phyloP scores from a whole-genome alignment of 192 early-diverging fungal genomes.

The Phlyctochytrium planicorne region DNA sequence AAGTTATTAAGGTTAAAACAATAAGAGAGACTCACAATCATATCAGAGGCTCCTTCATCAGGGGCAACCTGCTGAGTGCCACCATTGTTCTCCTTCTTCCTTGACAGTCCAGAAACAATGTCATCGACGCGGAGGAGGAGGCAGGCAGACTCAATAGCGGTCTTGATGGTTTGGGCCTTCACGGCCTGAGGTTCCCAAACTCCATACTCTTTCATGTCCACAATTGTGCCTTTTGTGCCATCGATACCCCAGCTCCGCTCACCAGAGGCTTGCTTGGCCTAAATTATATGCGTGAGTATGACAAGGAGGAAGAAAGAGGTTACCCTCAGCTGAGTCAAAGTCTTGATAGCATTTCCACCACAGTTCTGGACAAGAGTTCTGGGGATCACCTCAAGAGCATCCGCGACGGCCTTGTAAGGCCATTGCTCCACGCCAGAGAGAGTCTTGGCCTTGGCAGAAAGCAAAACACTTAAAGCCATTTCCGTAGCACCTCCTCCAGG shows the following conservation, averaged over 20 bases:
- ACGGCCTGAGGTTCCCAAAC: conserved; percentile 99
- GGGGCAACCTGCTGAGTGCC: too few relatives aligned
- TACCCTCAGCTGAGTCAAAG: conserved; percentile 83
- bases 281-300: conserved; percentile 5
- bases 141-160: conserved; percentile 86
- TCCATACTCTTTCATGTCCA: conserved; percentile 97
- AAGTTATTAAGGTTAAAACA: too few relatives aligned
- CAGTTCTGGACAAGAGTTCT: conserved; percentile 99
- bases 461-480: conserved; percentile 90
- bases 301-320: conserved; percentile 1
- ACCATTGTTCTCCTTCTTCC: conserved; percentile 32
- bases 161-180: conserved; percentile 99
- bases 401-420: conserved; percentile 94
- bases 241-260: conserved; percentile 93
- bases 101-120: conserved; percentile 91
- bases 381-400: conserved; percentile 97
- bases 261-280: conserved; percentile 90
- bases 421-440: conserved; percentile 91
- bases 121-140: conserved; percentile 77
- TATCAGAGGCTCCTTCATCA: too few relatives aligned
- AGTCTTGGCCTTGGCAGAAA: conserved; percentile 86
- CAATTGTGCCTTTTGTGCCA: conserved; percentile 85
- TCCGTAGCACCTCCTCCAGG: conserved; percentile 98
- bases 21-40: too few relatives aligned
- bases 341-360: conserved; percentile 97